Base-by-base conservation (phyloP, 2,329 filamentous ascomycete species). In the Sclerotinia glacialis region DNA sequence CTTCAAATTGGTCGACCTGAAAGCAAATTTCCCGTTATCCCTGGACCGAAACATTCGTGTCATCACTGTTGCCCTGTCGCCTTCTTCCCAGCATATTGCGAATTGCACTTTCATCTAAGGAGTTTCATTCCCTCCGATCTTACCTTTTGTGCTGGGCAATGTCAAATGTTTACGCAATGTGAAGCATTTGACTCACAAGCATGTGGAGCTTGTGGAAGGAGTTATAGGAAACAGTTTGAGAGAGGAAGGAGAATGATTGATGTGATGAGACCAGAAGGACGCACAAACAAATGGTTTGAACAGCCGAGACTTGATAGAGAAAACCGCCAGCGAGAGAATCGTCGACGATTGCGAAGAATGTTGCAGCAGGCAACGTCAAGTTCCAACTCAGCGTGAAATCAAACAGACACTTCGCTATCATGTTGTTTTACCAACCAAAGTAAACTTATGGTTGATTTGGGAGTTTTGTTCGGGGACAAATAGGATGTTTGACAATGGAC, bases 21-120 rank as follows among this genome's bases (percentile, higher is more conserved):
- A 9, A 60, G 44, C n/a, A 23, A 23, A 60, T 54, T 44, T 70
- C 70, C n/a, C 1, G 6, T 12, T 21, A 31, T 49, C 70, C 73
- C 1, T 11, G 65, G 16, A 46, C 68, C 21, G 47, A 49, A 40
- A 28, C 34, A 18, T 40, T 49, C n/a, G 69, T 75, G 73, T 50
- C 66, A 59, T 40, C 62, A 71, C 47, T 75, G 73, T 49, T 53
- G 70, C 6, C 73, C 73, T 11, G 71, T 72, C 3, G 70, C 71
- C 12, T 73, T 68, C 53, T 71, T 68, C 12, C 73, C 72, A 3
- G 69, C 71, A 2, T 72, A 75, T 44, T 75, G 73, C 64, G 71
- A 75, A 34, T 64, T 75, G 1, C 72, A 75, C 28, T 73, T 69
- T 52, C 72, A 75, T 63, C 63, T 74, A 8, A 64, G 67, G 3